phyloP scores from a whole-genome alignment of 805 yeast genomes.

The Metschnikowia cubensis region DNA sequence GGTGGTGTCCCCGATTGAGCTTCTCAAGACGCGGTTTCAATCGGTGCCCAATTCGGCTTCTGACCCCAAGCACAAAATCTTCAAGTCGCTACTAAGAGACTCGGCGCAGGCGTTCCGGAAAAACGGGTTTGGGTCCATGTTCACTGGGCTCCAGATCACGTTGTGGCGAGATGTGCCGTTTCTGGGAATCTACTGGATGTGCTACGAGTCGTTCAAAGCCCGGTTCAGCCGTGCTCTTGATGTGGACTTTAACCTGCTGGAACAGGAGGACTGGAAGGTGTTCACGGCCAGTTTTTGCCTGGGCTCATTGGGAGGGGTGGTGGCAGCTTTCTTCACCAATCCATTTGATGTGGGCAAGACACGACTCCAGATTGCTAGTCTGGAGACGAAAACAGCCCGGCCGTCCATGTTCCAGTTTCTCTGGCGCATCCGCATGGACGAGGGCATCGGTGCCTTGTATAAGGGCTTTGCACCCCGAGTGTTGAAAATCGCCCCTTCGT shows the following conservation, averaged over 20 bases:
- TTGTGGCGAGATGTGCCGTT: slow-evolving; percentile 98
- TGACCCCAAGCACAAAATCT: slow-evolving; percentile 24
- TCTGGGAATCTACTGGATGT: slow-evolving; percentile 91
- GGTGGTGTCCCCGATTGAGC: slow-evolving; percentile 80
- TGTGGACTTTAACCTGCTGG: slow-evolving; percentile 20
- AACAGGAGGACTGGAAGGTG: slow-evolving; percentile 37
- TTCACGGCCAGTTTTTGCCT: slow-evolving; percentile 67
- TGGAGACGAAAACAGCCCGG: slow-evolving; percentile 20
- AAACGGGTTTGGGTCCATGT: slow-evolving; percentile 63
- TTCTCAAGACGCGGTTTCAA: slow-evolving; percentile 83
- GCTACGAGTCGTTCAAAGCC: slow-evolving; percentile 55
- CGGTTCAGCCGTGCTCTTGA: slow-evolving; percentile 20
- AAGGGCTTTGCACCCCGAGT: slow-evolving; percentile 85
- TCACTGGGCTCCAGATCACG: slow-evolving; percentile 82
- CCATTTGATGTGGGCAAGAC: slow-evolving; percentile 99
- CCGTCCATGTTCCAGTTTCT: slow-evolving; percentile 69
- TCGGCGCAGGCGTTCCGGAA: slow-evolving; percentile 45
- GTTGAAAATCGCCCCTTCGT: slow-evolving; percentile 90
- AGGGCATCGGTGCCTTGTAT: slow-evolving; percentile 81
- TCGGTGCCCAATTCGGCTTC: slow-evolving; percentile 57
- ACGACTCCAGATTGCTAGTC: slow-evolving; percentile 64
- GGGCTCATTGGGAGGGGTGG: slow-evolving; percentile 78
- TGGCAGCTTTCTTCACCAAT: slow-evolving; percentile 84
- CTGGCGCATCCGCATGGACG: slow-evolving; percentile 56
- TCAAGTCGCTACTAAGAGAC: slow-evolving; percentile 50